Evolutionary conservation across 441 rosid genomes (phyloP).

Genomic region (Iberis amara): DNA sequence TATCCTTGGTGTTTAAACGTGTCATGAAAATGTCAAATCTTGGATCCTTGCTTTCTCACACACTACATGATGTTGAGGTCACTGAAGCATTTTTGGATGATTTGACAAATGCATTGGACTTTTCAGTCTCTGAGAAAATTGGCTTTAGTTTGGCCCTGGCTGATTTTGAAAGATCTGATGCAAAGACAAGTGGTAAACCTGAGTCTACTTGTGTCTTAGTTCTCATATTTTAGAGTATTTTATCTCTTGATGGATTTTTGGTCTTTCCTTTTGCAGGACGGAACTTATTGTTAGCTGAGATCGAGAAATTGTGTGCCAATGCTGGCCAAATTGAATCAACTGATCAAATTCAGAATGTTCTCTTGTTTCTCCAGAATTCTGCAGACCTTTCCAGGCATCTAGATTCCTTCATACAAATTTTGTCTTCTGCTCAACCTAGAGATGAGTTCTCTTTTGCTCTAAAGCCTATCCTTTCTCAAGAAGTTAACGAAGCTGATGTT

Average conservation of each 20-base stretch:
- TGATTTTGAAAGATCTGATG: constrained; percentile 51
- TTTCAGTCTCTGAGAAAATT: constrained; percentile 68
- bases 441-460: constrained; percentile 52
- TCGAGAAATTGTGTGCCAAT: constrained; percentile 56
- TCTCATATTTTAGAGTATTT: constrained; percentile 1
- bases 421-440: constrained; percentile 57
- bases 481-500: constrained; percentile 45
- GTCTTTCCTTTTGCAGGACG: constrained; percentile 43
- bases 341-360: constrained; percentile 68
- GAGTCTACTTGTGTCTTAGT: not conserved
- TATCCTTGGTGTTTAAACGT: constrained; percentile 53
- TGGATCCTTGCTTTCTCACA: constrained; percentile 56
- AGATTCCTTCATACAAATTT: constrained; percentile 61
- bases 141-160: constrained; percentile 68
- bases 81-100: constrained; percentile 48
- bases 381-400: constrained; percentile 67
- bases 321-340: constrained; percentile 46
- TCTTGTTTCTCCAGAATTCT: constrained; percentile 72
- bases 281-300: constrained; percentile 59
- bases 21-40: constrained; percentile 58
- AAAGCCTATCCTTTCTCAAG: constrained; percentile 59
- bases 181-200: constrained; percentile 48
- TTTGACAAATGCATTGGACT: constrained; percentile 41
- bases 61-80: constrained; percentile 44
- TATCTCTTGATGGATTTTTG: not conserved